These are phyloP conservation scores for Penicillium salamii DNA, from an alignment of 495 filamentous ascomycete genomes.

Conservation along the genomic window DNA sequence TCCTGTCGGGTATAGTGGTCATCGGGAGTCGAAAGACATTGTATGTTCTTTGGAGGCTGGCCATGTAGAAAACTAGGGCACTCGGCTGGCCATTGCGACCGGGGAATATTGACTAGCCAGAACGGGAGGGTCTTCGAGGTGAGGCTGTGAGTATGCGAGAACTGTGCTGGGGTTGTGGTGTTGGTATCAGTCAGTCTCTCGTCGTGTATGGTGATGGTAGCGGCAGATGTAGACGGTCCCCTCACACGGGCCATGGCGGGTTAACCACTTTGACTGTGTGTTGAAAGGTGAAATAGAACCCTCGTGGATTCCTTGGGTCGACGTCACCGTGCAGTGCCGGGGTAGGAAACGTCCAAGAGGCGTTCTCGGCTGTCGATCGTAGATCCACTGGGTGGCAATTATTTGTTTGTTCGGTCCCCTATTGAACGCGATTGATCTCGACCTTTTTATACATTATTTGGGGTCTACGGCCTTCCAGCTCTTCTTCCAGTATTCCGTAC, in stretches of 20 bases:
- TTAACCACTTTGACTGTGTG: not conserved
- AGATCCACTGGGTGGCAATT: conserved; percentile 4
- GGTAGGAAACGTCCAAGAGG: not conserved
- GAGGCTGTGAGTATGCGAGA: conserved; percentile 5
- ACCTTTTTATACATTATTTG: no score
- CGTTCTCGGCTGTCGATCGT: conserved; percentile 3
- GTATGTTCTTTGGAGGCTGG: conserved; percentile 42
- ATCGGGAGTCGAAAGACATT: conserved; percentile 67
- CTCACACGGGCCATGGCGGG: conserved; percentile 14
- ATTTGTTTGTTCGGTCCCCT: no score
- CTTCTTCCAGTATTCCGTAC: no score
- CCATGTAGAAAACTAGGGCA: conserved; percentile 69
- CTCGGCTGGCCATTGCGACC: conserved; percentile 51
- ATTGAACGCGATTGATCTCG: no score
- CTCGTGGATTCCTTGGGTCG: not conserved
- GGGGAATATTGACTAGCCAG: conserved; percentile 78
- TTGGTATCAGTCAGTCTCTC: conserved; percentile 23
- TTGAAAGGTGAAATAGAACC: not conserved
- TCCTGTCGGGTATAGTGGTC: conserved; percentile 49
- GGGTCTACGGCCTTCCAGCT: no score
- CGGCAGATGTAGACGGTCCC: conserved; percentile 17
- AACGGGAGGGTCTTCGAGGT: conserved; percentile 52
- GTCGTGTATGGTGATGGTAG: conserved; percentile 23
- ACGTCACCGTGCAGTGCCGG: conserved; percentile 15
- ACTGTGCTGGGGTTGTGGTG: conserved; percentile 9